Evolutionary conservation across 129 eudicot genomes (phyloP), one percentile per base, ranked within the genome.

Genomic region (Artemisia argyi): DNA sequence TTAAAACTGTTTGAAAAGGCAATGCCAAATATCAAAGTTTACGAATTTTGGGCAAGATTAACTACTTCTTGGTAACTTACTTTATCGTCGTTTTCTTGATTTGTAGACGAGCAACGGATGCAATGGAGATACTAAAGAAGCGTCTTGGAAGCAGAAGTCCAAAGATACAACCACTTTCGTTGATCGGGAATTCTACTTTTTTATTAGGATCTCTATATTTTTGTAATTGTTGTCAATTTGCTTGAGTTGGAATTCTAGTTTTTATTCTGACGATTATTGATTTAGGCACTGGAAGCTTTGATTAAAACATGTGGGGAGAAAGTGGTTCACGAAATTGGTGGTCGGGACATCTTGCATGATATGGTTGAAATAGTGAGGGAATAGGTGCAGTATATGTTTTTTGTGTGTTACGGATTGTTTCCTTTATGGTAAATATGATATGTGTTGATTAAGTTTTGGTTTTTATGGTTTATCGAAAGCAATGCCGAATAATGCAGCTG

Each of bases 351-450:
- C 22, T 78, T 92, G 73, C 97, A 80, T 63, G 97, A 88, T 13
- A 92, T 92, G 97, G 97, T 92, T 77, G 89, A 92, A 77, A 86
- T 92, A 51, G 96, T 92, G 8, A 92, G 80, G 85, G 86, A 91
- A 78, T 88, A 88, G 96, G 97, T 89, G 42, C 0, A 1, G 1
- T n/a, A n/a, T n/a, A n/a, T n/a, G n/a, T n/a, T n/a, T n/a, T n/a
- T n/a, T n/a, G n/a, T n/a, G n/a, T n/a, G n/a, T n/a, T n/a, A n/a
- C n/a, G n/a, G n/a, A n/a, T n/a, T n/a, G n/a, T n/a, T n/a, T n/a
- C n/a, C n/a, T n/a, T n/a, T n/a, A n/a, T n/a, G n/a, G n/a, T 49
- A 1, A 22, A 22, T 22, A n/a, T n/a, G n/a, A n/a, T n/a, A n/a
- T n/a, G n/a, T n/a, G n/a, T n/a, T n/a, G n/a, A n/a, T n/a, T n/a